Conservation (phyloP, 495 filamentous ascomycete genomes). For the Penicillium parvum region DNA sequence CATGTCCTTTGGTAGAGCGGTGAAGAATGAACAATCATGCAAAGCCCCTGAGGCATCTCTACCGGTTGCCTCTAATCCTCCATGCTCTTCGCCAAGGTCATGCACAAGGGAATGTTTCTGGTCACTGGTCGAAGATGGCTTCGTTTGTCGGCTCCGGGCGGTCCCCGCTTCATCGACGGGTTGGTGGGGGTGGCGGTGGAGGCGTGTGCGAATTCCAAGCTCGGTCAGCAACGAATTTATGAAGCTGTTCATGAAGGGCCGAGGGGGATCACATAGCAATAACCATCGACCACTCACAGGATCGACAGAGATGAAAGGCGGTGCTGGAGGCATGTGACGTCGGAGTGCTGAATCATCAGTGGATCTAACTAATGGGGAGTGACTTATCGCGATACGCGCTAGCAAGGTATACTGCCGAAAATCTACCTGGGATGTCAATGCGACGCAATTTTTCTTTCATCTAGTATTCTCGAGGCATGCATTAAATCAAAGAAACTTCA, state of each 20-base stretch:
- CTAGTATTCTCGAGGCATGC: too few species aligned
- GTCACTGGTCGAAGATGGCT: conserved; percentile 1
- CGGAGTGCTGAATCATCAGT: conserved; percentile 20
- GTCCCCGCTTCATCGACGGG: conserved; percentile 13
- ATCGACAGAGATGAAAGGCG: neutral
- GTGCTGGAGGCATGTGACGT: conserved; percentile 23
- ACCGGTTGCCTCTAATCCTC: conserved; percentile 1
- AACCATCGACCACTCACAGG: neutral
- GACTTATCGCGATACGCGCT: too few species aligned
- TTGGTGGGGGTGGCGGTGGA: conserved; percentile 50
- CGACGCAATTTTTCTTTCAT: too few species aligned
- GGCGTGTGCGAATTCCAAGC: conserved; percentile 70
- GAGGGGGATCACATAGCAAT: conserved; percentile 15
- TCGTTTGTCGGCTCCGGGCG: conserved; percentile 14
- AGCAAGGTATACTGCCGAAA: too few species aligned
- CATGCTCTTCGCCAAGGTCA: conserved; percentile 12
- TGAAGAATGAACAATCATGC: conserved; percentile 23
- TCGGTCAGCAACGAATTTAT: conserved; percentile 72
- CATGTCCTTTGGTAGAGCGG: conserved; percentile 27
- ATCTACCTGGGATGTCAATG: neutral
- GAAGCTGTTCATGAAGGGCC: conserved; percentile 62
- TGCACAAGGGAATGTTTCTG: conserved; percentile 7
- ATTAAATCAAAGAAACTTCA: too few species aligned
- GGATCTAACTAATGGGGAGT: too few species aligned
- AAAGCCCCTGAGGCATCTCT: conserved; percentile 26